Evolutionary conservation across 306 rosid species (phyloP), one percentile per base, ranked within the genome.

Genomic region (Cicer judaicum): DNA sequence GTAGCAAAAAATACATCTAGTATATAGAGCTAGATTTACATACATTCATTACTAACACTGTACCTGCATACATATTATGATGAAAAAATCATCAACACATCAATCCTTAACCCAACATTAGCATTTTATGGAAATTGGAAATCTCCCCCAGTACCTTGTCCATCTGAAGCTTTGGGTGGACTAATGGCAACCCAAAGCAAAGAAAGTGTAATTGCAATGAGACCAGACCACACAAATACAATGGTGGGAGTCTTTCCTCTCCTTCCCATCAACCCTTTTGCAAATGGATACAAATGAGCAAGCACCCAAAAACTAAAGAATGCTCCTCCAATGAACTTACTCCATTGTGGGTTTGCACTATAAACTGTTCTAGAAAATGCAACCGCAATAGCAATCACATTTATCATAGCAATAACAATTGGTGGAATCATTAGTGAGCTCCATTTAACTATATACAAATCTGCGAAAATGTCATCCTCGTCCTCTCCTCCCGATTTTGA

Each of bases 261-360:
- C 69, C 84, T 86, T 10, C 89, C 89, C 87, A 83, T 86, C 68
- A 86, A 78, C 5, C 89, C 89, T 75, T 86, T 86, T 1, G 87
- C 89, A 55, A 86, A 86, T 3, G 89, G 89, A 24, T 86, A 86
- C 76, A 86, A 61, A 80, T 86, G 89, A 74, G 81, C 84, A 65
- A 86, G 74, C 54, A 86, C 89, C 89, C 89, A 86, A 1, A 86
- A 74, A 61, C 89, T 86, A 13, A 86, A 86, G 75, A 86, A 86
- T 7, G 70, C 85, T 53, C 89, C 89, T 44, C 89, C 89, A 5
- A 86, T 73, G 6, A 86, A 78, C 80, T 78, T 86, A 50, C 66
- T 86, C 89, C 87, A 86, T 2, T 83, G 84, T 5, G 89, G 85
- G 0, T 62, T 16, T 0, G 78, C 62, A 0, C 85, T 76, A 8